phyloP scores from a whole-genome alignment of 2,329 filamentous ascomycete species.

The Magnaporthiopsis incrustans region DNA sequence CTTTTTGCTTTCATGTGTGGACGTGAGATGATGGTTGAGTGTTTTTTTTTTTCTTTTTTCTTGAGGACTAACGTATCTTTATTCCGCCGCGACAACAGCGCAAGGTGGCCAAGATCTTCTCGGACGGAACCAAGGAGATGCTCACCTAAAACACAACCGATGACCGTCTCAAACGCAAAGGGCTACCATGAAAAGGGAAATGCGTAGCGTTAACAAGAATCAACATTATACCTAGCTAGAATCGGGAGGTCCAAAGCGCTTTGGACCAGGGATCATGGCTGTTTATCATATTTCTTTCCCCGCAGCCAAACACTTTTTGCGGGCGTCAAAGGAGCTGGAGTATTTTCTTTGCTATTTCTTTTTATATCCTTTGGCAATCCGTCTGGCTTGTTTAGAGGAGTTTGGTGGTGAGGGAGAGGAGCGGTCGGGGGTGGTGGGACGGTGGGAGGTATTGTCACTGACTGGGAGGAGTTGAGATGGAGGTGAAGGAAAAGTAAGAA shows the following conservation, averaged over 20 bases:
- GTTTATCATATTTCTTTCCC: background rate
- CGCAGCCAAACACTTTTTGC: background rate
- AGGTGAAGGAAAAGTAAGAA: no score
- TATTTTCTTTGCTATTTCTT: background rate
- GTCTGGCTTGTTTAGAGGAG: background rate
- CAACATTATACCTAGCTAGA: background rate
- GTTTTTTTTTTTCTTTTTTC: no score
- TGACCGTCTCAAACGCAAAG: background rate
- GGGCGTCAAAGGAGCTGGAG: background rate
- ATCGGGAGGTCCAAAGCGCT: background rate
- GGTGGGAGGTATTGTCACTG: background rate
- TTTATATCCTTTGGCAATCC: background rate
- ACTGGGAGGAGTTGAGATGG: background rate
- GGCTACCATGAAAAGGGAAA: background rate
- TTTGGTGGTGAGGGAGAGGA: background rate
- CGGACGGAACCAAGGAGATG: slow-evolving; percentile 6
- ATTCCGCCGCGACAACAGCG: slow-evolving; percentile 3
- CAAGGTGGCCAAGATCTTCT: slow-evolving; percentile 3
- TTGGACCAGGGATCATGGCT: background rate
- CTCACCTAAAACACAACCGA: slow-evolving; percentile 1
- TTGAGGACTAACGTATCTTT: slow-evolving; percentile 2
- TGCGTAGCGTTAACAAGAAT: background rate
- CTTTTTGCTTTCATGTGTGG: background rate
- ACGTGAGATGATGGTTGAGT: background rate
- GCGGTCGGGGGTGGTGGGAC: background rate